These are phyloP conservation scores for Linnemannia schmuckeri DNA, from an alignment of 192 early-diverging fungal species.

Conservation along the genomic window DNA sequence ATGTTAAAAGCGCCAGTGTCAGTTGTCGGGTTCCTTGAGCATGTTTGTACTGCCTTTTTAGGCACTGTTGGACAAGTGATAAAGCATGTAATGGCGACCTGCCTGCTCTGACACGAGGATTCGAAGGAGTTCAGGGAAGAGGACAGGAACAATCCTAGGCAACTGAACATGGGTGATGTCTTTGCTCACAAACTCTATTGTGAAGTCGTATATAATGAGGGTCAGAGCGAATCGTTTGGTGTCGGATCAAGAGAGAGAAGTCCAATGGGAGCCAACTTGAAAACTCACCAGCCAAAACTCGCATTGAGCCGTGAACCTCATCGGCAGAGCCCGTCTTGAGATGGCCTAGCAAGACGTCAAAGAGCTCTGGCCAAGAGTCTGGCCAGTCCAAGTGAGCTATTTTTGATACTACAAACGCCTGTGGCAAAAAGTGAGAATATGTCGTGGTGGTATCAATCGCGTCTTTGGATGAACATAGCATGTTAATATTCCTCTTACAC, in stretches of 20 bases:
- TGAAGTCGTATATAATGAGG: neutral
- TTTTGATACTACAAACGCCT: conserved; percentile 86
- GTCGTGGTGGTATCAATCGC: neutral
- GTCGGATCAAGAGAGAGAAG: neutral
- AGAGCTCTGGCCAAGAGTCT: conserved; percentile 89
- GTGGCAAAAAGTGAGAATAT: neutral
- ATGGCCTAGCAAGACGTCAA: conserved; percentile 75
- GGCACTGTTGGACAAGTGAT: neutral
- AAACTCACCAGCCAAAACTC: conserved; percentile 69
- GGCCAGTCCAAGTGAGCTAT: conserved; percentile 95
- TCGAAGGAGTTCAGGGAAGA: conserved; percentile 84
- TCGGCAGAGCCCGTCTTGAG: conserved; percentile 72
- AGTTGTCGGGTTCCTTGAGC: neutral
- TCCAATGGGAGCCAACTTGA: neutral
- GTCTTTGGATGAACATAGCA: neutral
- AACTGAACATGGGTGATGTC: conserved; percentile 91
- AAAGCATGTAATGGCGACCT: neutral
- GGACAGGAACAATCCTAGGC: conserved; percentile 77
- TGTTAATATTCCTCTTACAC: conserved; percentile 43
- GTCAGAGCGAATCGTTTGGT: neutral
- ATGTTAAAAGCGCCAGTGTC: neutral
- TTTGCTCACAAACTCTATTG: conserved; percentile 82
- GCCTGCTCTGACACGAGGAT: conserved; percentile 73
- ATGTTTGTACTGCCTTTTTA: neutral
- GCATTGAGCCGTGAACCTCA: conserved; percentile 88